phyloP scores from a whole-genome alignment of 2,329 filamentous ascomycete genomes.

The Arthroderma uncinatum region DNA sequence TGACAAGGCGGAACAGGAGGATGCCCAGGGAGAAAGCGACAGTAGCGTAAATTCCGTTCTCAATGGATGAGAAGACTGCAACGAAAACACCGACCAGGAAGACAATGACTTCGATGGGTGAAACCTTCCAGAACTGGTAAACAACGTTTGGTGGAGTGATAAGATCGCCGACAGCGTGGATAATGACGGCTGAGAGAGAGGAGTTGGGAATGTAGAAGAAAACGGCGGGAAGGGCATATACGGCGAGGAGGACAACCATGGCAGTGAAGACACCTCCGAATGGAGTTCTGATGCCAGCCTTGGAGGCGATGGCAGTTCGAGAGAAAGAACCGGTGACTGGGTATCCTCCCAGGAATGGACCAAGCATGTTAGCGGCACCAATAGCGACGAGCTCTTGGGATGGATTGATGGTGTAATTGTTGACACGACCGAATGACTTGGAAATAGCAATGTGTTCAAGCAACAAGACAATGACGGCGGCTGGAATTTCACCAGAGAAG shows the following conservation, averaged over 20 bases:
- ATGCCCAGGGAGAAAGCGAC: slow-evolving; percentile 65
- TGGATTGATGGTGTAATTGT: slow-evolving; percentile 91
- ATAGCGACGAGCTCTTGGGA: slow-evolving; percentile 95
- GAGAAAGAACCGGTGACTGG: slow-evolving; percentile 93
- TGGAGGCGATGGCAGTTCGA: slow-evolving; percentile 91
- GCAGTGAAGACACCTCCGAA: slow-evolving; percentile 84
- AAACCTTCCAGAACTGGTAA: slow-evolving; percentile 91
- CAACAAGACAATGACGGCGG: slow-evolving; percentile 81
- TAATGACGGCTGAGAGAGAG: slow-evolving; percentile 75
- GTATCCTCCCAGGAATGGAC: slow-evolving; percentile 84
- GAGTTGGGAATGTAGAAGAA: slow-evolving; percentile 90
- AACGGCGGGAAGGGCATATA: slow-evolving; percentile 75
- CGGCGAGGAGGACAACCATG: slow-evolving; percentile 71
- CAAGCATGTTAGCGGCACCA: slow-evolving; percentile 77
- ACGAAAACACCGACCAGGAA: slow-evolving; percentile 90
- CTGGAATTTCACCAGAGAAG: slow-evolving; percentile 64
- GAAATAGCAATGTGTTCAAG: slow-evolving; percentile 97
- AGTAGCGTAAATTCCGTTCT: slow-evolving; percentile 84
- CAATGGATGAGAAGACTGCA: slow-evolving; percentile 77
- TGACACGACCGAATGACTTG: slow-evolving; percentile 90
- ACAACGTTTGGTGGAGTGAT: slow-evolving; percentile 84
- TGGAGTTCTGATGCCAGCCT: slow-evolving; percentile 85
- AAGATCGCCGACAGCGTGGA: slow-evolving; percentile 86
- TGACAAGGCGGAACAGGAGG: slow-evolving; percentile 71
- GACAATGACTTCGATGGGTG: slow-evolving; percentile 77